Conservation (phyloP, 306 rosid genomes). For the Cajanus cajan region DNA sequence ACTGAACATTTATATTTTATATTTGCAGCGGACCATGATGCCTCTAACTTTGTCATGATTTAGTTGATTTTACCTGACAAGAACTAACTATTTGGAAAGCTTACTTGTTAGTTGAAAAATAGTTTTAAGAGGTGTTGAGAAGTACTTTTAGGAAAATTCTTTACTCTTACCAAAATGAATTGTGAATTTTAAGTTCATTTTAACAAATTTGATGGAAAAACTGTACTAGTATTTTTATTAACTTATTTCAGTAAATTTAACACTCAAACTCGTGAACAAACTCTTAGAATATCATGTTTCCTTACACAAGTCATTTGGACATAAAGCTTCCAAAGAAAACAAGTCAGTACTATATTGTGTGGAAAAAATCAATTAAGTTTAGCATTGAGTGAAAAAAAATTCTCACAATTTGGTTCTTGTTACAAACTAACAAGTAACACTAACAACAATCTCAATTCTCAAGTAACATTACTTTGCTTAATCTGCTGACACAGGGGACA, state of each 20-base stretch:
- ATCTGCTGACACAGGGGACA: constrained; percentile 28
- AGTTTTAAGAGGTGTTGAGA: too few relatives aligned
- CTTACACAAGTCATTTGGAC: neutral
- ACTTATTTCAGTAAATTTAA: too few relatives aligned
- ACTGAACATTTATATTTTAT: too few relatives aligned
- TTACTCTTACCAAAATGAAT: too few relatives aligned
- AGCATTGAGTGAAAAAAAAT: neutral
- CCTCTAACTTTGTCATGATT: neutral
- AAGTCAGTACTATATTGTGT: neutral
- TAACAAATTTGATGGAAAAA: too few relatives aligned
- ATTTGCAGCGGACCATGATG: neutral
- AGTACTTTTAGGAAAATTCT: too few relatives aligned
- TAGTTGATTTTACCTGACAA: neutral
- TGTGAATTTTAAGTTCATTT: too few relatives aligned
- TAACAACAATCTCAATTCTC: neutral
- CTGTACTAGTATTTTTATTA: too few relatives aligned
- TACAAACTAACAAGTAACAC: neutral
- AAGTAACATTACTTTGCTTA: neutral
- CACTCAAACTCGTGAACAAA: too few relatives aligned
- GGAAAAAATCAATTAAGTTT: neutral
- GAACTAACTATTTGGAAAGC: neutral
- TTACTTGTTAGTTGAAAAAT: too few relatives aligned
- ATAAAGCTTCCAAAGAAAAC: neutral
- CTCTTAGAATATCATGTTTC: too few relatives aligned
- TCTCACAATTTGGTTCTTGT: neutral